A percentile compares a stretch with the other conserved stretches of the same genome.
Evolutionary conservation across 106 monocot genomes (phyloP).

Genomic region (Apostasia shenzhenica): DNA sequence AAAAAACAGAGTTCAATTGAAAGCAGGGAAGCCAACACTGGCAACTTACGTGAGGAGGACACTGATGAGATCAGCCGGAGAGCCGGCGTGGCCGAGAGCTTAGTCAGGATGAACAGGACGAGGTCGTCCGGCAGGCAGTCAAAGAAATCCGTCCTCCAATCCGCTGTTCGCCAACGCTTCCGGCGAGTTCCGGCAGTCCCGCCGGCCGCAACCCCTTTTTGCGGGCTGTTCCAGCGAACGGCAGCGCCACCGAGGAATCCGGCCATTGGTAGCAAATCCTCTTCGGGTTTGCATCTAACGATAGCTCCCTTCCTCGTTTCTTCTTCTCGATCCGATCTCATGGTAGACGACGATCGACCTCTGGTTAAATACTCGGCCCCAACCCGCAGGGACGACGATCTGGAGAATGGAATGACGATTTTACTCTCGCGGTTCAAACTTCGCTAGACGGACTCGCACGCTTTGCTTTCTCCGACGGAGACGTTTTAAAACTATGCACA

Average conservation of each 20-base stretch:
- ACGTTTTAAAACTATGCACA: no score
- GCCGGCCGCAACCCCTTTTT: neutral
- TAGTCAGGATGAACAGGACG: constrained; percentile 39
- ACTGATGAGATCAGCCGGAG: constrained; percentile 42
- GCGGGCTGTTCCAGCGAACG: neutral
- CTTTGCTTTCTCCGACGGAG: no score
- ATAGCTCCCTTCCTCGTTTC: neutral
- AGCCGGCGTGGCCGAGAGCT: constrained; percentile 31
- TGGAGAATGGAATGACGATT: neutral
- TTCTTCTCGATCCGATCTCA: neutral
- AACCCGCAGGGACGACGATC: neutral
- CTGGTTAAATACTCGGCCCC: neutral
- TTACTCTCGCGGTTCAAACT: neutral
- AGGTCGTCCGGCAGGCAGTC: constrained; percentile 59
- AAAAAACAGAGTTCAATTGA: neutral
- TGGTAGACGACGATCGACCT: constrained; percentile 1
- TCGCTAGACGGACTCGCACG: no score
- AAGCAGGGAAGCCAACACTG: neutral
- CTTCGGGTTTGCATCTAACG: constrained; percentile 5
- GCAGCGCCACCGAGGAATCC: neutral
- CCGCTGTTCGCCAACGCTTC: neutral
- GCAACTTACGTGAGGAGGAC: constrained; percentile 31
- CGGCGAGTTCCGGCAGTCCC: constrained; percentile 2
- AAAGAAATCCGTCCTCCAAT: constrained; percentile 16
- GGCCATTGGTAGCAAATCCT: neutral